phyloP scores from a whole-genome alignment of 2,329 filamentous ascomycete genomes.

The Microcyclosporella mali region DNA sequence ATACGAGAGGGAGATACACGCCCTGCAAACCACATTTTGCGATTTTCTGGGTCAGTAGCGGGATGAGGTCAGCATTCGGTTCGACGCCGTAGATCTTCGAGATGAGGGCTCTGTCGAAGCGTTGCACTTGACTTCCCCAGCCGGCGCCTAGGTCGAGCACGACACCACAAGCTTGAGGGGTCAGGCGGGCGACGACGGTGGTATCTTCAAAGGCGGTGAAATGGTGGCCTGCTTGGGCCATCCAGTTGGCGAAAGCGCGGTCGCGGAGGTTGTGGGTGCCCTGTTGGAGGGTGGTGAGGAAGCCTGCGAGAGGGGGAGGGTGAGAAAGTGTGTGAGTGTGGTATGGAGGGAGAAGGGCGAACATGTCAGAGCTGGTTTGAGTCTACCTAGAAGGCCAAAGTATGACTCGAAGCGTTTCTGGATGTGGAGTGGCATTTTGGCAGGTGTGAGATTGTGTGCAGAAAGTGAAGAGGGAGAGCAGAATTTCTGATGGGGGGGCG shows the following conservation, averaged over 20 bases:
- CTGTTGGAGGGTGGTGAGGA: not conserved
- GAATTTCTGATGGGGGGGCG: too few species aligned
- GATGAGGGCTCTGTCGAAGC: not conserved
- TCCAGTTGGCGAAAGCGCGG: conserved; percentile 2
- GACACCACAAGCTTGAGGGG: conserved; percentile 3
- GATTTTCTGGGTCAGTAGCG: not conserved
- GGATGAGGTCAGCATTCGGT: conserved; percentile 4
- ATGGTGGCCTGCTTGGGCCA: not conserved
- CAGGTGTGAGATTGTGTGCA: too few species aligned
- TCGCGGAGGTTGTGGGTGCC: not conserved
- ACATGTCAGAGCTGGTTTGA: not conserved
- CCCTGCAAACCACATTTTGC: not conserved
- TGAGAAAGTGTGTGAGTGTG: not conserved
- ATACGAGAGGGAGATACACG: conserved; percentile 2
- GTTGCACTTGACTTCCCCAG: conserved; percentile 6
- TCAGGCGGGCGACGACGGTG: conserved; percentile 3
- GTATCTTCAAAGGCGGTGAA: not conserved
- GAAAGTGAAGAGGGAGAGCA: too few species aligned
- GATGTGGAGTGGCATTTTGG: too few species aligned
- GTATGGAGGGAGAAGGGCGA: not conserved
- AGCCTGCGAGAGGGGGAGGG: not conserved
- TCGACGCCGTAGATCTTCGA: conserved; percentile 6
- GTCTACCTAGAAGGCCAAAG: too few species aligned
- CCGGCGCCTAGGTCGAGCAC: conserved; percentile 6
- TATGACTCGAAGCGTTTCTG: too few species aligned